phyloP scores from a whole-genome alignment of 768 basidiomycete genomes.

The Podaxis carcinomalis region DNA sequence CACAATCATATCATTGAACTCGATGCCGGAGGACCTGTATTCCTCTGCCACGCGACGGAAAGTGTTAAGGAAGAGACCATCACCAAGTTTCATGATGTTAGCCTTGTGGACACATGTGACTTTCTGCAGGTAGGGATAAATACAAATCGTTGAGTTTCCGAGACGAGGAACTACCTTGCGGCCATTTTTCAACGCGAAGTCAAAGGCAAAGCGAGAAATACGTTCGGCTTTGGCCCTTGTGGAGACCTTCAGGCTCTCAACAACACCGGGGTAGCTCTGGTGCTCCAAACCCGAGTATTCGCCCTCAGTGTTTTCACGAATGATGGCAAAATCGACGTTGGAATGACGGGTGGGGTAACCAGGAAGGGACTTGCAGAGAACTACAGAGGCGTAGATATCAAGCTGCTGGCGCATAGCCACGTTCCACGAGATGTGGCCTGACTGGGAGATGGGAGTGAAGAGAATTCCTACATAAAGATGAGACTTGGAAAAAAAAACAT shows the following conservation, averaged over 20 bases:
- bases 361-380: slow-evolving; percentile 96
- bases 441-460: slow-evolving; percentile 95
- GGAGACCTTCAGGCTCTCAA: slow-evolving; percentile 96
- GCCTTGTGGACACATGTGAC: slow-evolving; percentile 99
- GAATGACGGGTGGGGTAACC: slow-evolving; percentile 94
- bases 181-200: slow-evolving; percentile 97
- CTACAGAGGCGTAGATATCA: slow-evolving; percentile 98
- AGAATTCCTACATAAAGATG: slow-evolving; percentile 70
- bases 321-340: slow-evolving; percentile 98
- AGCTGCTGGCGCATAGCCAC: slow-evolving; percentile 99
- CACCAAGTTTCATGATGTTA: slow-evolving; percentile 99
- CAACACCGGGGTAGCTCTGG: slow-evolving; percentile 96
- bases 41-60: slow-evolving; percentile 96
- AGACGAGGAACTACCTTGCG: slow-evolving; percentile 62
- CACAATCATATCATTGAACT: slow-evolving; percentile 97
- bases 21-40: slow-evolving; percentile 89
- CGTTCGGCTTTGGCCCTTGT: slow-evolving; percentile 94
- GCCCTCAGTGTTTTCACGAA: slow-evolving; percentile 99
- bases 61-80: slow-evolving; percentile 97
- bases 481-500: slow-evolving; percentile 1
- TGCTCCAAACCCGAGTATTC: slow-evolving; percentile 99
- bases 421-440: slow-evolving; percentile 99
- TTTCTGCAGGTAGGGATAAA: slow-evolving; percentile 55
- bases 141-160: not conserved
- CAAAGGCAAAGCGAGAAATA: slow-evolving; percentile 95